These are phyloP conservation scores for Salvia rosmarinus DNA, from an alignment of 257 asterid genomes.

Conservation along the genomic window DNA sequence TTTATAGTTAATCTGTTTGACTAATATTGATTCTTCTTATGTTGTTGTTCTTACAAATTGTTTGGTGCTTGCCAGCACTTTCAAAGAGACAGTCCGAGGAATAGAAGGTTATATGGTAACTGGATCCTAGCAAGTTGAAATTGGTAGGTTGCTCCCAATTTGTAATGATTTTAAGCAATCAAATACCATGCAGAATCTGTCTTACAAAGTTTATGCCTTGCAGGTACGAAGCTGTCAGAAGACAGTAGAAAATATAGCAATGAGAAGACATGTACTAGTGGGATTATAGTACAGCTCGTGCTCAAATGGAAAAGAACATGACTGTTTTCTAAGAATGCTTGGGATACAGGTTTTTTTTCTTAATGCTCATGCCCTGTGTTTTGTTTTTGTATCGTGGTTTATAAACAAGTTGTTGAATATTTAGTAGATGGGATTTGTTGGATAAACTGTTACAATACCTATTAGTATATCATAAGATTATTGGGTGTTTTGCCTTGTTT, in stretches of 20 bases:
- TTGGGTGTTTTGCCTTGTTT: neutral
- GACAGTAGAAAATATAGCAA: constrained; percentile 55
- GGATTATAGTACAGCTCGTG: constrained; percentile 47
- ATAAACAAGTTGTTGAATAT: neutral
- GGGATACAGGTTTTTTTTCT: constrained; percentile 49
- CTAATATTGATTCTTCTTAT: neutral
- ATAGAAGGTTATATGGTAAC: constrained; percentile 68
- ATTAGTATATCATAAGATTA: neutral
- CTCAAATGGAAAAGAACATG: constrained; percentile 55
- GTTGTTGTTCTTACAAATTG: neutral
- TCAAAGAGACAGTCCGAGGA: constrained; percentile 79
- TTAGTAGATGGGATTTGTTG: constrained; percentile 4
- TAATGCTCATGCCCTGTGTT: no score
- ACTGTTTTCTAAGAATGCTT: constrained; percentile 45
- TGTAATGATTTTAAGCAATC: neutral
- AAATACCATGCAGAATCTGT: neutral
- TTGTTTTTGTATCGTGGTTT: neutral
- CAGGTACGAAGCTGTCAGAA: constrained; percentile 60
- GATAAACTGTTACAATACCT: neutral
- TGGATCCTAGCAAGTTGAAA: constrained; percentile 74
- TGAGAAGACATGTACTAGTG: constrained; percentile 56
- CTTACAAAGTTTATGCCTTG: constrained; percentile 17
- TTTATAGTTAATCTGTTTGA: neutral
- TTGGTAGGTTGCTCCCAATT: constrained; percentile 49
- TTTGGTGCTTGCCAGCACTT: constrained; percentile 53